These are phyloP conservation scores for Candida sonorensis DNA, from an alignment of 805 yeast species.

Conservation along the genomic window DNA sequence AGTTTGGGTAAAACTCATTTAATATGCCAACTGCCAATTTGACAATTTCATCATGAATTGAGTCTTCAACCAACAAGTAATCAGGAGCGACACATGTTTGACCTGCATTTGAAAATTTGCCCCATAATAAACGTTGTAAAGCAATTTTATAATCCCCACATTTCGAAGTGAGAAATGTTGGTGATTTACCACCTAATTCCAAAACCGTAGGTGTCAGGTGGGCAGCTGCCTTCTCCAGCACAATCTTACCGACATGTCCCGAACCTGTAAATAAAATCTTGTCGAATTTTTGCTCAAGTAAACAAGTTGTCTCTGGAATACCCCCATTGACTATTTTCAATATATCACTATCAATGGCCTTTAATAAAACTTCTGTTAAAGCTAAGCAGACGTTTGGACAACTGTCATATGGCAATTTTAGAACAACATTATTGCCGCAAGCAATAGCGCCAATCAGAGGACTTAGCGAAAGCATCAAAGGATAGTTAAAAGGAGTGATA, in stretches of 20 bases:
- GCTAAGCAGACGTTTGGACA: constrained; percentile 54
- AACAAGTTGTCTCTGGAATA: constrained; percentile 47
- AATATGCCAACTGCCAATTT: constrained; percentile 34
- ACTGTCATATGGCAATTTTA: constrained; percentile 65
- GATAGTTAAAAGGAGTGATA: constrained; percentile 78
- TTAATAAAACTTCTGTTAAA: constrained; percentile 48
- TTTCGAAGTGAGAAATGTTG: constrained; percentile 59
- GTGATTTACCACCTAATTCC: constrained; percentile 93
- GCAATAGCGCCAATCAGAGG: constrained; percentile 79
- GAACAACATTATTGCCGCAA: constrained; percentile 73
- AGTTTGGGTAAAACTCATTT: constrained; percentile 38
- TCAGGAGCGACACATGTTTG: constrained; percentile 92
- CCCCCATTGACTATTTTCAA: constrained; percentile 69
- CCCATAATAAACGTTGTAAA: constrained; percentile 60
- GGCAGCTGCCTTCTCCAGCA: constrained; percentile 79
- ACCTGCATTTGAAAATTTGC: constrained; percentile 74
- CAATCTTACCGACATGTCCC: constrained; percentile 63
- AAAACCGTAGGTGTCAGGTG: constrained; percentile 71
- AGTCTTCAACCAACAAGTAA: constrained; percentile 62
- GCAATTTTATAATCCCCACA: constrained; percentile 33
- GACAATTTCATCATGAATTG: constrained; percentile 47
- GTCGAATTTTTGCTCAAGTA: constrained; percentile 62
- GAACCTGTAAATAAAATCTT: constrained; percentile 86
- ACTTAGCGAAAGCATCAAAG: constrained; percentile 52
- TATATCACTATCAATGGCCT: constrained; percentile 49